phyloP scores from a whole-genome alignment of 1,284 basidiomycete species.

The Rhodotorula sp. region DNA sequence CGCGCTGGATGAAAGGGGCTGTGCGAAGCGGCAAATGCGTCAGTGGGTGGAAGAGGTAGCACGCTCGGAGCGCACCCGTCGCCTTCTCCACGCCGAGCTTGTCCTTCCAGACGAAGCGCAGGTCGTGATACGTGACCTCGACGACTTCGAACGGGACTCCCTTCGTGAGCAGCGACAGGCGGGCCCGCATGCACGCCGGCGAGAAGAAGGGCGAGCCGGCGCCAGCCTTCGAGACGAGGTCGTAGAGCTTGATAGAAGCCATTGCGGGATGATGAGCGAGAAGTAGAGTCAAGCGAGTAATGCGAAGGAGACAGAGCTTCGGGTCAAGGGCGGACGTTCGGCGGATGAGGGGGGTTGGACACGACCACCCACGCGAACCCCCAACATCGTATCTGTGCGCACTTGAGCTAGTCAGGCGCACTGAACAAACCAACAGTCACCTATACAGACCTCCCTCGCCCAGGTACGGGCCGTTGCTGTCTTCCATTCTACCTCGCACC shows the following conservation, averaged over 20 bases:
- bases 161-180: conserved; percentile 18
- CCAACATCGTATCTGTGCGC: too few species aligned
- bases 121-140: conserved; percentile 22
- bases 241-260: conserved; percentile 12
- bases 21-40: too few species aligned
- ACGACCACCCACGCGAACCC: neutral
- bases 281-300: neutral
- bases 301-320: neutral
- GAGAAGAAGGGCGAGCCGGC: conserved; percentile 16
- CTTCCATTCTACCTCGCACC: neutral
- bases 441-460: too few species aligned
- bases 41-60: neutral
- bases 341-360: too few species aligned
- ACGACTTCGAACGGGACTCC: conserved; percentile 9
- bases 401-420: too few species aligned
- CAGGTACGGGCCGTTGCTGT: too few species aligned
- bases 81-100: conserved; percentile 14
- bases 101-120: conserved; percentile 19
- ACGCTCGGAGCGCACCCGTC: neutral
- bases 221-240: conserved; percentile 14
- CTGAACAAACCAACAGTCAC: too few species aligned
- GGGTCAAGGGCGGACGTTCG: neutral
- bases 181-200: conserved; percentile 12
- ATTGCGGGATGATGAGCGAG: neutral
- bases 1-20: conserved; percentile 21